These are phyloP conservation scores for Ganoderma lingzhi DNA, from an alignment of 1,284 basidiomycete genomes.

Conservation along the genomic window DNA sequence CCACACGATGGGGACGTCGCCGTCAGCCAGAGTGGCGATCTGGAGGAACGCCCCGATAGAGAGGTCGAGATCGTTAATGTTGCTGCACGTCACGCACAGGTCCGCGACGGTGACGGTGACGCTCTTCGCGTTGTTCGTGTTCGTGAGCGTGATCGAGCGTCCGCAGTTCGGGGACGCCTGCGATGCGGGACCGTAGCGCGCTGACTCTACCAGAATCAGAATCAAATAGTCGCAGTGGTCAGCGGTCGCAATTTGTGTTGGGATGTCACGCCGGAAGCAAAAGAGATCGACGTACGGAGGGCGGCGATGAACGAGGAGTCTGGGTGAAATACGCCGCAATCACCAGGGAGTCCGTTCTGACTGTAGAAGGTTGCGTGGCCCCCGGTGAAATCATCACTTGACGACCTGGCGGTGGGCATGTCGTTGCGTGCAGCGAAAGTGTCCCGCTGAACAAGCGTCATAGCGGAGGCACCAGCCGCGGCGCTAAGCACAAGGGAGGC, in stretches of 20 bases:
- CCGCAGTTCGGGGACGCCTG: conserved; percentile 69
- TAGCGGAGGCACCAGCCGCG: background rate
- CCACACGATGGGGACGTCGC: background rate
- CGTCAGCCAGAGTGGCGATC: background rate
- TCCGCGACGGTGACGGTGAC: conserved; percentile 78
- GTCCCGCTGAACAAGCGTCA: background rate
- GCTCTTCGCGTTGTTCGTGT: conserved; percentile 60
- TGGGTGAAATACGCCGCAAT: background rate
- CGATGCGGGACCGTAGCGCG: background rate
- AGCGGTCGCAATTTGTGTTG: background rate
- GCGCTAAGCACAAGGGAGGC: background rate
- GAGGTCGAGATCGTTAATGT: background rate
- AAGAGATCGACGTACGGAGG: background rate
- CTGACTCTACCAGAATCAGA: background rate
- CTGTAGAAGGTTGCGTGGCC: background rate
- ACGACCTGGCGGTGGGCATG: background rate
- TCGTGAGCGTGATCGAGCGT: conserved; percentile 69
- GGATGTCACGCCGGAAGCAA: background rate
- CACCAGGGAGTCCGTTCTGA: background rate
- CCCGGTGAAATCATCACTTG: background rate
- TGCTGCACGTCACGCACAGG: conserved; percentile 55
- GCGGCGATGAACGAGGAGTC: background rate
- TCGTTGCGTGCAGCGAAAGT: background rate
- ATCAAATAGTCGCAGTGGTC: background rate
- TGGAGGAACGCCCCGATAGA: background rate